A percentile compares a stretch with the other conserved stretches of the same genome.
Evolutionary conservation across 352 stramenopile species (phyloP).

Genomic region (Phytophthora pistaciae): DNA sequence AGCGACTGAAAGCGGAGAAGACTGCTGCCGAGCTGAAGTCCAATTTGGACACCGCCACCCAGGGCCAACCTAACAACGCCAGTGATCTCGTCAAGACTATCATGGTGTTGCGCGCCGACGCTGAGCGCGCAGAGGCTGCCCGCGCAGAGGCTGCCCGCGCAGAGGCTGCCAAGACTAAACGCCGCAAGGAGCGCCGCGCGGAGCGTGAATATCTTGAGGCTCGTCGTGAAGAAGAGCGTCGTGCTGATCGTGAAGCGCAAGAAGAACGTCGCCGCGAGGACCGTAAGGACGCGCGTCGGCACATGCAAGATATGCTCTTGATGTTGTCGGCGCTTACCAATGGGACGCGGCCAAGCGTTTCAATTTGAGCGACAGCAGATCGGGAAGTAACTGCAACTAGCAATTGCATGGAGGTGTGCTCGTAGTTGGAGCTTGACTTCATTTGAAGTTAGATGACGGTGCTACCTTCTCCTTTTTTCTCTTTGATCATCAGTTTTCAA

Average conservation of each 20-base stretch:
- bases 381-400: too few species aligned
- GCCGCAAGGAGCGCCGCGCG: not conserved
- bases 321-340: not conserved
- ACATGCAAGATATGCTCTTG: constrained; percentile 9
- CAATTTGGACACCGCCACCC: too few species aligned
- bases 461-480: too few species aligned
- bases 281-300: not conserved
- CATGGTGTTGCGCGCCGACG: not conserved
- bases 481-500: too few species aligned
- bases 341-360: not conserved
- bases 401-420: not conserved
- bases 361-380: not conserved
- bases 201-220: too few species aligned
- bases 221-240: not conserved
- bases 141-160: not conserved
- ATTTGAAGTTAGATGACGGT: too few species aligned
- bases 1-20: constrained; percentile 3
- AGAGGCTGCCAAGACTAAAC: not conserved
- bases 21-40: not conserved
- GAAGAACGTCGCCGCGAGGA: constrained; percentile 6
- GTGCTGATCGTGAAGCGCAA: not conserved
- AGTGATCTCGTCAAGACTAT: not conserved
- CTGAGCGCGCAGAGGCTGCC: not conserved
- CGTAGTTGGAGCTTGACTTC: not conserved
- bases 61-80: not conserved